Evolutionary conservation across 2,329 filamentous ascomycete genomes (phyloP).

Genomic region (Aspergillus sp.): DNA sequence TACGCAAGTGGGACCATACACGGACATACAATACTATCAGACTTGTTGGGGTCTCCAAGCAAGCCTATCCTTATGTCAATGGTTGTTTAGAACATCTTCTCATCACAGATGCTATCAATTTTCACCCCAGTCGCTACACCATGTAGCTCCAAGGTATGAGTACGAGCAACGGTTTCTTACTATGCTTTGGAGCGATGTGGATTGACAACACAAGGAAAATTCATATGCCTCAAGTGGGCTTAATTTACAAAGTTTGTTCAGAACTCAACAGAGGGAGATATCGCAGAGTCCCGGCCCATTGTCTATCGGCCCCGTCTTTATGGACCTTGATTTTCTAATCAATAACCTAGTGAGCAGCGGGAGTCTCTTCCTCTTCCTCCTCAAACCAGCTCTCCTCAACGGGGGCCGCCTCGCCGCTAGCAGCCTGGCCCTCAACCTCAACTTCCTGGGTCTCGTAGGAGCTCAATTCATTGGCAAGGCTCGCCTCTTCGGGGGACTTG

Average conservation of each 20-base stretch:
- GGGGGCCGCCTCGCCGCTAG: slow-evolving; percentile 63
- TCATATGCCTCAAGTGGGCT: slow-evolving; percentile 33
- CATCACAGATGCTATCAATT: not conserved
- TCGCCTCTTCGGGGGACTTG: slow-evolving; percentile 87
- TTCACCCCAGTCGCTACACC: not conserved
- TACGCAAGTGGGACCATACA: not conserved
- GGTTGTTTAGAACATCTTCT: not conserved
- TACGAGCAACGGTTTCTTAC: not conserved
- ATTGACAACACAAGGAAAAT: slow-evolving; percentile 19
- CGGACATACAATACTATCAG: not conserved
- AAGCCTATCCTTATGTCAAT: not conserved
- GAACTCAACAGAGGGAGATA: slow-evolving; percentile 25
- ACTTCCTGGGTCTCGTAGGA: slow-evolving; percentile 93
- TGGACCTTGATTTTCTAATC: slow-evolving; percentile 33
- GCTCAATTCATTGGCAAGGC: slow-evolving; percentile 88
- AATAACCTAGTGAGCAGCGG: slow-evolving; percentile 49
- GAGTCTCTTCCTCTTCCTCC: slow-evolving; percentile 64
- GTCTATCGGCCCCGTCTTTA: slow-evolving; percentile 32
- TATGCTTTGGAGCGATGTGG: not conserved
- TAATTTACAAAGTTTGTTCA: slow-evolving; percentile 34
- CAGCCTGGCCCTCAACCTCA: slow-evolving; percentile 87
- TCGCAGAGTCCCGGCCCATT: slow-evolving; percentile 33
- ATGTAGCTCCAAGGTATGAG: not conserved
- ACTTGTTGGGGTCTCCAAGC: not conserved
- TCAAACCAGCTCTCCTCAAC: slow-evolving; percentile 80